Percentiles rank a stretch among this genome's conserved stretches.
Conservation (phyloP, 192 early-diverging fungal species). For the Dissophora globulifera region DNA sequence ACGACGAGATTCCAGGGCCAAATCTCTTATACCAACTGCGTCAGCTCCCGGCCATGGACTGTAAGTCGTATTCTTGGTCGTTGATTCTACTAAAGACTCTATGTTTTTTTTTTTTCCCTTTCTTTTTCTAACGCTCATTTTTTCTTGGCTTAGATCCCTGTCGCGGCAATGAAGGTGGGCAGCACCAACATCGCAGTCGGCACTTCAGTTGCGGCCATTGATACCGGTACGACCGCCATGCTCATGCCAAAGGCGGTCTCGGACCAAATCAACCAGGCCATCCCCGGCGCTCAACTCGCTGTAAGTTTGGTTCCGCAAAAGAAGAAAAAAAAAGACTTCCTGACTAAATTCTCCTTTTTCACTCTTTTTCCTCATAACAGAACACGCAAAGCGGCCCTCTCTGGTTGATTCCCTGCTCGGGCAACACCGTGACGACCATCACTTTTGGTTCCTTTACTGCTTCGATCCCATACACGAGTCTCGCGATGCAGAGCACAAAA, state of each 20-base stretch:
- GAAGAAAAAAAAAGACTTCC: no score
- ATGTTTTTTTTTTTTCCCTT: neutral
- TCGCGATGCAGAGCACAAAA: conserved; percentile 48
- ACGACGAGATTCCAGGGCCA: conserved; percentile 10
- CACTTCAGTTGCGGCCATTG: conserved; percentile 51
- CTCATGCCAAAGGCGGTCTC: conserved; percentile 56
- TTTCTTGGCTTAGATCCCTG: conserved; percentile 42
- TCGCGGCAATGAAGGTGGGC: conserved; percentile 19
- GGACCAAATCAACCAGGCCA: conserved; percentile 51
- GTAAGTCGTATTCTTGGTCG: conserved; percentile 1
- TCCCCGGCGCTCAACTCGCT: conserved; percentile 49
- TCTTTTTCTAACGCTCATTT: no score
- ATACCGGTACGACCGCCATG: conserved; percentile 68
- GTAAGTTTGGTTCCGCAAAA: neutral
- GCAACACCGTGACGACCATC: conserved; percentile 22
- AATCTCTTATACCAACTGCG: conserved; percentile 26
- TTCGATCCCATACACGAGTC: conserved; percentile 18
- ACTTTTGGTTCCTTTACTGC: conserved; percentile 25
- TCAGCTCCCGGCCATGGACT: conserved; percentile 22
- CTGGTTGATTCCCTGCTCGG: conserved; percentile 57
- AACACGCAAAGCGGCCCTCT: conserved; percentile 1
- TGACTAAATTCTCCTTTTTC: neutral
- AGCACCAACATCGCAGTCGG: neutral
- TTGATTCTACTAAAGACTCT: neutral
- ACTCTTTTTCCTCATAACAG: neutral